phyloP scores from a whole-genome alignment of 176 grass and related monocot genomes.

The Carex cristatella region DNA sequence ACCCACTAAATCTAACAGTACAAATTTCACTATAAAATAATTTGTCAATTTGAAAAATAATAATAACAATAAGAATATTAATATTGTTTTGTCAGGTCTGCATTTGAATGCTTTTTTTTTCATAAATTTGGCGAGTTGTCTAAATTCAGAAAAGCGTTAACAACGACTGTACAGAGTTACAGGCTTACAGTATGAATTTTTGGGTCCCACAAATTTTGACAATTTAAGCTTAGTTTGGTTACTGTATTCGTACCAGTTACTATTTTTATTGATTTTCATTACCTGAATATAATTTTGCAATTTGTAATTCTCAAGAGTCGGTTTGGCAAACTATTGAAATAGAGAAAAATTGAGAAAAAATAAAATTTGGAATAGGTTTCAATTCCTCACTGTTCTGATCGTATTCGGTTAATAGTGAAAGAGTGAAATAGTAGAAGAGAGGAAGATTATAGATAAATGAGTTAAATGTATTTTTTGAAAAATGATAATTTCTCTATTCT shows the following conservation, averaged over 20 bases:
- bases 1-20: not conserved
- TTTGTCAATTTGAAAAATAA: not conserved
- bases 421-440: no score
- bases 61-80: not conserved
- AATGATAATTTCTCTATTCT: no score
- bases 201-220: not conserved
- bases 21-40: not conserved
- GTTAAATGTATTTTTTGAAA: no score
- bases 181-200: not conserved
- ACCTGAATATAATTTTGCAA: not conserved
- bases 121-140: not conserved
- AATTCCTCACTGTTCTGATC: no score
- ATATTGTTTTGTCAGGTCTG: not conserved
- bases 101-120: not conserved
- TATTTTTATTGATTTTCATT: not conserved
- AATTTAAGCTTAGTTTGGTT: not conserved
- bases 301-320: not conserved
- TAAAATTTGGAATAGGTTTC: no score
- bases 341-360: no score
- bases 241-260: not conserved
- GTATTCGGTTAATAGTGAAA: no score
- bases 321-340: no score
- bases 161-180: not conserved
- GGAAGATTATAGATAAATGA: no score
- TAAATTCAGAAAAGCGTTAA: not conserved